Evolutionary conservation across 2,329 filamentous ascomycete species (phyloP).

Genomic region (Epicoccum nigrum): DNA sequence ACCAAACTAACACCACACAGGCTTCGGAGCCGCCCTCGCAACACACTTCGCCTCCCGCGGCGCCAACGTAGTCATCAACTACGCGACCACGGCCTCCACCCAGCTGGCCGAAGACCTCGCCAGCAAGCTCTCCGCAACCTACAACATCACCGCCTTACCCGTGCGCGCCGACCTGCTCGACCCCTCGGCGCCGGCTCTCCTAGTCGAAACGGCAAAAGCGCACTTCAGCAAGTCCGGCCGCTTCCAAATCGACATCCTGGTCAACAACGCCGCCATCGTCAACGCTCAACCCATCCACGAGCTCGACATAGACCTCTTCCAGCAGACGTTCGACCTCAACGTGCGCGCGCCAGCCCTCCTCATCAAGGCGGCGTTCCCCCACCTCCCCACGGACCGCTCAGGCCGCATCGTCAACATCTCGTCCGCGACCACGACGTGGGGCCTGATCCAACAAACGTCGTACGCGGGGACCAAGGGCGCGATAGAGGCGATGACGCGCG

Average conservation of each 20-base stretch:
- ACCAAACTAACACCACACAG: constrained; percentile 48
- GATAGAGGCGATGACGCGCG: constrained; percentile 66
- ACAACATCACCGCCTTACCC: constrained; percentile 64
- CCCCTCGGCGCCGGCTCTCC: constrained; percentile 60
- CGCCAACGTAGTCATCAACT: constrained; percentile 69
- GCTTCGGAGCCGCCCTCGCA: constrained; percentile 70
- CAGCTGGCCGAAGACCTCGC: constrained; percentile 59
- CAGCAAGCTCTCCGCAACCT: constrained; percentile 55
- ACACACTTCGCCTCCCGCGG: constrained; percentile 72
- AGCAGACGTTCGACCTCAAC: constrained; percentile 24
- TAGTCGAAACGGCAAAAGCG: constrained; percentile 62
- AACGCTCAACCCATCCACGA: constrained; percentile 24
- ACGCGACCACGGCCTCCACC: constrained; percentile 65
- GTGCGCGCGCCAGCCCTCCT: constrained; percentile 61
- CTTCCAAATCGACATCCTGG: constrained; percentile 75
- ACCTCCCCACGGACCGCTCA: constrained; percentile 69
- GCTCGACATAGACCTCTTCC: constrained; percentile 15
- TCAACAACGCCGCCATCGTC: constrained; percentile 67
- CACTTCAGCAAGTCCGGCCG: constrained; percentile 57
- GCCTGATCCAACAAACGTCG: constrained; percentile 62
- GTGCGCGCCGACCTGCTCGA: constrained; percentile 73
- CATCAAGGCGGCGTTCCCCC: constrained; percentile 70
- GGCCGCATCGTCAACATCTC: constrained; percentile 66
- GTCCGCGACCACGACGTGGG: constrained; percentile 60
- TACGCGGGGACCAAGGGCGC: constrained; percentile 69